Evolutionary conservation across 1,284 basidiomycete species (phyloP), one percentile per base, ranked within the genome.

Genomic region (Fomitiporia mediterranea): DNA sequence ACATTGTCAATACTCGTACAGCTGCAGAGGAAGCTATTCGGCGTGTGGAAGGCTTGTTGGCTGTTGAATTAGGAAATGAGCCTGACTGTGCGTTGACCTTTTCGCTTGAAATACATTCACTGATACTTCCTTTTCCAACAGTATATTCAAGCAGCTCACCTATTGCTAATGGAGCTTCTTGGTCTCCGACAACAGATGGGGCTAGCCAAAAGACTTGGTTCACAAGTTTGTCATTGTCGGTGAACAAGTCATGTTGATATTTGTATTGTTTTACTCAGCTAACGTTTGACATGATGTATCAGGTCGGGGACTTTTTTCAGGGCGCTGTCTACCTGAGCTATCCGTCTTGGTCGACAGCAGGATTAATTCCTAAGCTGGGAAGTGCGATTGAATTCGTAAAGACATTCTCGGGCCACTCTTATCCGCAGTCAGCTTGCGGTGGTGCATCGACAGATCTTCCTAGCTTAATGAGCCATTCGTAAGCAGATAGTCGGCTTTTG

Each of bases 1-100:
- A 75, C 55, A 67, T 72, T 48, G 57, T 64, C 27, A 74, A 74
- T 51, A 67, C 68, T n/a, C 66, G 70, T 3, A 61, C 63, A 4
- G 74, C 72, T 11, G 74, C 71, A 4, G 53, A 65, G 17, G 61
- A 67, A 37, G 74, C 73, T 8, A 67, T 71, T 52, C 58, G 65
- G 21, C 60, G 60, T 5, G 69, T 76, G 64, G 39, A 55, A 13
- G 73, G 74, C 58, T 60, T 77, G 4, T 66, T 70, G 52, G 69
- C 74, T 3, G 60, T 77, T 40, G 75, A 76, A 59, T 62, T 75
- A 2, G 74, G 75, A 15, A 77, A 77, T 62, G 75, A 76, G 63
- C 74, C 75, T 0, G 74, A 76, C 32, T 67, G 74, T 74, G 55
- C 44, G 72, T 63, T 1, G 3, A 7, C 23, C 39, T 55, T 37